Base-by-base conservation (phyloP, 768 basidiomycete genomes). In the Boletus pseudopeckii region DNA sequence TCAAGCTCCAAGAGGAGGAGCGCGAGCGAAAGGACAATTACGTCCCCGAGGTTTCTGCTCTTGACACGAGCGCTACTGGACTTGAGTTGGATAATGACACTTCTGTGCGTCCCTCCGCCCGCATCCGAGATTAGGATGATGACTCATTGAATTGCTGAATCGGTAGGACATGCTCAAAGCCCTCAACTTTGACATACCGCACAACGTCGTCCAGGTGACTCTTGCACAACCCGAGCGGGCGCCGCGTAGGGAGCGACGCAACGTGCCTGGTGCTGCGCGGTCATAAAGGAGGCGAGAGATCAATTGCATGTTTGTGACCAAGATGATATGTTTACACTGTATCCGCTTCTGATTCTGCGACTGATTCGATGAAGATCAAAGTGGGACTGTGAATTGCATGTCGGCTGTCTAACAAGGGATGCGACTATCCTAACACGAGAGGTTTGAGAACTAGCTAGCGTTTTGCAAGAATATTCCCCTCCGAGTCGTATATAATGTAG, bases 1-100 rank as follows among this genome's bases (percentile, higher is more conserved):
- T 98, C 92, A 97, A 98, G 77, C 89, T 99, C 64, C 97, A 99
- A 74, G 97, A 98, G 71, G 97, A 99, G 76, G 97, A 99, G 78
- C 84, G 97, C 58, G 97, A 99, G 77, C 80, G 96, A 67, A 98
- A 98, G 83, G 97, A 99, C 74, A 95, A 98, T 81, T 98, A 92
- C 74, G 96, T 98, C 50, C 97, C 97, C 59, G 97, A 98, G 70
- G 86, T 97, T 37, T 99, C 97, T 49, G 97, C 97, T 38, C 89
- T 99, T 60, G 90, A 95, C 73, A 85, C 82, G 54, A 77, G 80
- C 53, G 76, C 76, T 5, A 80, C 78, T 41, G 88, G 88, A 42
- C 78, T 98, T 51, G 88, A 94, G 71, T 80, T 99, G 66, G 97
- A 99, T 71, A 79, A 78, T 48, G 92, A 96, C 64, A 98, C 97